A percentile compares a stretch with the other conserved stretches of the same genome.
phyloP scores from a whole-genome alignment of 768 basidiomycete species.

The Rhodotorula taiwanensis region DNA sequence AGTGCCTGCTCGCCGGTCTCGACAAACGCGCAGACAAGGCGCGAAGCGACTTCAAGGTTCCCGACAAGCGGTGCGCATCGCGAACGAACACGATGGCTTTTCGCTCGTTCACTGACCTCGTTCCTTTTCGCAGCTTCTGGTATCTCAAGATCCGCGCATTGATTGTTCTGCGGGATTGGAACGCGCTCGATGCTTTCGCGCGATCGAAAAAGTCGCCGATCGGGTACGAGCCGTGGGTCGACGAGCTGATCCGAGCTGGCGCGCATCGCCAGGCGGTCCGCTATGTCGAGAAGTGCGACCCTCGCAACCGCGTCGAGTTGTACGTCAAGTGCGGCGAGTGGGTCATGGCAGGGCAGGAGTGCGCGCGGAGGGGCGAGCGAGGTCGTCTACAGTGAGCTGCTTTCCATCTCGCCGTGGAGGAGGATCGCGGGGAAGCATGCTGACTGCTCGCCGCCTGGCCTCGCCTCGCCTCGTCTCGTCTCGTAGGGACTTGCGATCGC shows the following conservation, averaged over 20 bases:
- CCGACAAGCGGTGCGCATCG: constrained; percentile 78
- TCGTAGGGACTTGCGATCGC: constrained; percentile 29
- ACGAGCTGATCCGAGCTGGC: constrained; percentile 66
- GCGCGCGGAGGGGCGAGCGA: constrained; percentile 81
- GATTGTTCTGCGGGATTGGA: constrained; percentile 72
- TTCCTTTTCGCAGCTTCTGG: constrained; percentile 64
- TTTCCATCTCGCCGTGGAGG: no score
- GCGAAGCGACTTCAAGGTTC: constrained; percentile 81
- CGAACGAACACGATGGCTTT: neutral
- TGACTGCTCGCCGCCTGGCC: no score
- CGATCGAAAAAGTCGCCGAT: constrained; percentile 86
- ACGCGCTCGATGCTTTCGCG: constrained; percentile 74
- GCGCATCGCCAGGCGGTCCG: constrained; percentile 65
- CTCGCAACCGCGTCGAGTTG: constrained; percentile 70
- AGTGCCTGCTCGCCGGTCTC: constrained; percentile 69
- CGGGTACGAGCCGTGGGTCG: constrained; percentile 86
- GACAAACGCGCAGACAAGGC: constrained; percentile 82
- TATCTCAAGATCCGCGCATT: constrained; percentile 80
- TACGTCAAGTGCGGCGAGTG: constrained; percentile 74
- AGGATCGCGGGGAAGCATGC: no score
- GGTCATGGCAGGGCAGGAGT: constrained; percentile 45
- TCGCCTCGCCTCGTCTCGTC: no score
- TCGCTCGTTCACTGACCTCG: neutral
- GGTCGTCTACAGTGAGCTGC: constrained; percentile 69
- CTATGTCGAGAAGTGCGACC: constrained; percentile 79